These are phyloP conservation scores for Cystobasidium ongulense DNA, from an alignment of 768 basidiomycete species.

Conservation along the genomic window DNA sequence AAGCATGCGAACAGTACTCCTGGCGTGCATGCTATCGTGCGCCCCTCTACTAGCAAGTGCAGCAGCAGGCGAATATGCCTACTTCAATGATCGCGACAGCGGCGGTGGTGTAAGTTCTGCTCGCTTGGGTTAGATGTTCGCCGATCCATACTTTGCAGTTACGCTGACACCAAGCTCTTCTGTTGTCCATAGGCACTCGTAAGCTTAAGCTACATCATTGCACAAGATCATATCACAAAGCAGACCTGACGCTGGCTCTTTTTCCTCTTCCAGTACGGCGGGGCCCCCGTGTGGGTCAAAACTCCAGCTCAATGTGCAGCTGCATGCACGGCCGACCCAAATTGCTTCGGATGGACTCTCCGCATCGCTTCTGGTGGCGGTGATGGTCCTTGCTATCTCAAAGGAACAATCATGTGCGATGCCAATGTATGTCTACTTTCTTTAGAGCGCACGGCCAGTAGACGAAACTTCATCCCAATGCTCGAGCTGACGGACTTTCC, in stretches of 20 bases:
- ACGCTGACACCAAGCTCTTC: not conserved
- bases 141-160: not conserved
- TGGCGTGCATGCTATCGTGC: not conserved
- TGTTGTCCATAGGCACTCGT: not conserved
- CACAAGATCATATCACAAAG: no score
- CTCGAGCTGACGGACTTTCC: not conserved
- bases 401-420: not conserved
- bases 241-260: not conserved
- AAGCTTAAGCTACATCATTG: no score
- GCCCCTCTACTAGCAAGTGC: not conserved
- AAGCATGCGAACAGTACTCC: not conserved
- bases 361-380: not conserved
- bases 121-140: not conserved
- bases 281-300: not conserved
- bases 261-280: not conserved
- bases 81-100: not conserved
- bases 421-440: not conserved
- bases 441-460: not conserved
- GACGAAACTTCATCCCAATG: not conserved
- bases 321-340: slow-evolving; percentile 4
- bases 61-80: not conserved
- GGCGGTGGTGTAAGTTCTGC: not conserved
- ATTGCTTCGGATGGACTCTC: slow-evolving; percentile 1
- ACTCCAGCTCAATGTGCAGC: not conserved
- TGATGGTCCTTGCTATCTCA: not conserved